Base-by-base conservation (phyloP, 2,329 filamentous ascomycete genomes). In the Trichoderma atrobrunneum region DNA sequence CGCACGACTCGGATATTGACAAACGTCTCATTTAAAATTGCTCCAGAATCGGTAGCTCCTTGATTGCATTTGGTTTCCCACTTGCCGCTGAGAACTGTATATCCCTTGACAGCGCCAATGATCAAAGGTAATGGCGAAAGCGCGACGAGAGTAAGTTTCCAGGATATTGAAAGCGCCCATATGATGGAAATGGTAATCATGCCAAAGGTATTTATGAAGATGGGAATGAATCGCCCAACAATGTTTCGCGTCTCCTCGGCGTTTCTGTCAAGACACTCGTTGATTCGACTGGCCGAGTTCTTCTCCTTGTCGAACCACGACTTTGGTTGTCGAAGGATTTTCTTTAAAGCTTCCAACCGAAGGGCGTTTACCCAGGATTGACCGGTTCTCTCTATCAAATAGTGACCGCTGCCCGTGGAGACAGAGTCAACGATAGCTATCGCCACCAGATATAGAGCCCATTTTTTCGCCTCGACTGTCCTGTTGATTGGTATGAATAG, bases 191-290 rank as follows among this genome's bases (percentile, higher is more conserved):
- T 87, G 0, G 82, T 71, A 21, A 93, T 85, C 86, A 97, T 95
- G 66, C 89, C 81, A 0, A 85, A 78, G 4, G 92, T 90, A 11
- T 91, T 88, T 16, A 95, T 85, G 1, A 92, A 80, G 68, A 92
- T 89, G 1, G 92, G 91, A 0, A 91, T 86, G 77, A 97, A 97
- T 1, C 92, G 88, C 2, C 93, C 92, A 0, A 97, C 86, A 0
- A 98, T 83, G 76, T 93, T 94, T 10, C 93, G 88, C 88, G 96
- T 95, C 78, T 97, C 94, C 79, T 98, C 94, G 0, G 92, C 92
- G 76, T 93, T 93, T 18, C 92, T 88, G 77, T 97, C 93, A 0
- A 98, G 86, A 59, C 88, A 91, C 73, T 93, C 90, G 1, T 87
- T 89, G 56, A 98, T 85, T 2, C 86, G 85, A 1, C 85, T 84